These are phyloP conservation scores for Penicillium hesseltinei DNA, from an alignment of 2,329 filamentous ascomycete genomes.

Conservation along the genomic window DNA sequence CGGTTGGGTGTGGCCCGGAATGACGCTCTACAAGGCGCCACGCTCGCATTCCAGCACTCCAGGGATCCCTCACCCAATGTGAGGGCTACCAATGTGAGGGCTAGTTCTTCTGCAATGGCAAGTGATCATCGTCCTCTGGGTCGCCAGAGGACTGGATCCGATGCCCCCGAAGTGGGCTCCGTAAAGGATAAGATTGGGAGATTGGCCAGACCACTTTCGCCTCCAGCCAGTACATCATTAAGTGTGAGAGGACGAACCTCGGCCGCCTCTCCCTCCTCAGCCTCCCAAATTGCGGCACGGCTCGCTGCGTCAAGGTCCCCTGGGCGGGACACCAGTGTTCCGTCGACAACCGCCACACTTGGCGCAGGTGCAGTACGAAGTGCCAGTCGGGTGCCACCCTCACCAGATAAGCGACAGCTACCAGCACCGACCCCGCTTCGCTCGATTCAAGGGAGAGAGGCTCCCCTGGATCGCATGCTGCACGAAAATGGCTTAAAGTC, in stretches of 20 bases:
- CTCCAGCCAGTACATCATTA: constrained; percentile 7
- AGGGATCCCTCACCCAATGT: constrained; percentile 18
- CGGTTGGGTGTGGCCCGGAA: constrained; percentile 27
- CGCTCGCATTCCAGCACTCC: constrained; percentile 34
- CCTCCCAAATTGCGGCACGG: constrained; percentile 36
- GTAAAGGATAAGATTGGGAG: constrained; percentile 41
- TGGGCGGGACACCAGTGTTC: constrained; percentile 17
- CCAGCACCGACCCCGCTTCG: constrained; percentile 28
- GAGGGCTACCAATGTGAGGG: constrained; percentile 15
- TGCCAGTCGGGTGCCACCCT: constrained; percentile 16
- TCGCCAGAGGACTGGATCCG: constrained; percentile 21
- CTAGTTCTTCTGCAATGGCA: constrained; percentile 15
- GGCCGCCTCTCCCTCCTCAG: constrained; percentile 19
- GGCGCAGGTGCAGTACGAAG: constrained; percentile 21
- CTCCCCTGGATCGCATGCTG: constrained; percentile 11
- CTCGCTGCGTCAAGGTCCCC: constrained; percentile 34
- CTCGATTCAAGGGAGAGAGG: constrained; percentile 5
- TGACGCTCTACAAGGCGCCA: constrained; percentile 38
- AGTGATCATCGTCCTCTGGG: constrained; percentile 18
- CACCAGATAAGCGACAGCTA: constrained; percentile 18
- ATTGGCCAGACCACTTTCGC: constrained; percentile 27
- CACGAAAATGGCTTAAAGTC: constrained; percentile 13
- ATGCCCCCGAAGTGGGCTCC: constrained; percentile 33
- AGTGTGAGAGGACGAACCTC: constrained; percentile 12
- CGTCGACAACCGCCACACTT: constrained; percentile 12